Evolutionary conservation across 1,284 basidiomycete genomes (phyloP).

Genomic region (Amylostereum areolatum): DNA sequence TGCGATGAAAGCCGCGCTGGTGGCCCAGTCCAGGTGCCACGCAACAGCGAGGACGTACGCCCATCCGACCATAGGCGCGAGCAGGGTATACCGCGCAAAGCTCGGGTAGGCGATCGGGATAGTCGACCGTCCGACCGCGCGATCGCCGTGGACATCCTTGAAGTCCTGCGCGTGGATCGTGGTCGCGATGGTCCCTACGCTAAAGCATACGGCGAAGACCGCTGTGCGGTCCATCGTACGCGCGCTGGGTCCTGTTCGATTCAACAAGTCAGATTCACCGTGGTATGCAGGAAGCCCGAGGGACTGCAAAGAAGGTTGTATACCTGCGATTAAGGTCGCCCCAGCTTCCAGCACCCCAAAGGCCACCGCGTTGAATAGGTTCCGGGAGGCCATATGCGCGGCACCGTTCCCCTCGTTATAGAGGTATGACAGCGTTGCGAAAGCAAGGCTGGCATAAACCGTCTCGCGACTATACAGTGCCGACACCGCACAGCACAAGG

Average conservation of each 20-base stretch:
- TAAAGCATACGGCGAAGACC: slow-evolving; percentile 6
- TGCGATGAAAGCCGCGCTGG: neutral
- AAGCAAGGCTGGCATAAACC: slow-evolving; percentile 24
- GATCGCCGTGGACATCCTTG: slow-evolving; percentile 31
- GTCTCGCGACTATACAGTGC: slow-evolving; percentile 22
- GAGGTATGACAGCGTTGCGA: slow-evolving; percentile 22
- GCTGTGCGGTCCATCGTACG: slow-evolving; percentile 1
- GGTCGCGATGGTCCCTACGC: slow-evolving; percentile 21
- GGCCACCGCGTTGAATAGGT: slow-evolving; percentile 29
- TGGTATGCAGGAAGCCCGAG: neutral
- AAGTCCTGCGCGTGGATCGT: slow-evolving; percentile 38
- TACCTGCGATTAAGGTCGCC: slow-evolving; percentile 30
- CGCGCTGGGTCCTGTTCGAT: neutral
- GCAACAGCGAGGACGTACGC: slow-evolving; percentile 9
- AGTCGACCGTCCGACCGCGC: slow-evolving; percentile 26
- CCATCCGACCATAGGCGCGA: slow-evolving; percentile 11
- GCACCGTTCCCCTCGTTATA: slow-evolving; percentile 30
- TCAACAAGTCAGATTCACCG: neutral
- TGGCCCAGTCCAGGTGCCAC: slow-evolving; percentile 6
- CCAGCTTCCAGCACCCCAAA: slow-evolving; percentile 32
- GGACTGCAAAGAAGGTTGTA: too few relatives aligned
- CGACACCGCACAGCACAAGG: slow-evolving; percentile 27
- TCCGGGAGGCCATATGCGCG: slow-evolving; percentile 30
- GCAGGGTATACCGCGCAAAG: slow-evolving; percentile 12
- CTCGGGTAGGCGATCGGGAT: slow-evolving; percentile 29